phyloP scores from a whole-genome alignment of 352 stramenopile genomes.

The Phytophthora nicotianae region DNA sequence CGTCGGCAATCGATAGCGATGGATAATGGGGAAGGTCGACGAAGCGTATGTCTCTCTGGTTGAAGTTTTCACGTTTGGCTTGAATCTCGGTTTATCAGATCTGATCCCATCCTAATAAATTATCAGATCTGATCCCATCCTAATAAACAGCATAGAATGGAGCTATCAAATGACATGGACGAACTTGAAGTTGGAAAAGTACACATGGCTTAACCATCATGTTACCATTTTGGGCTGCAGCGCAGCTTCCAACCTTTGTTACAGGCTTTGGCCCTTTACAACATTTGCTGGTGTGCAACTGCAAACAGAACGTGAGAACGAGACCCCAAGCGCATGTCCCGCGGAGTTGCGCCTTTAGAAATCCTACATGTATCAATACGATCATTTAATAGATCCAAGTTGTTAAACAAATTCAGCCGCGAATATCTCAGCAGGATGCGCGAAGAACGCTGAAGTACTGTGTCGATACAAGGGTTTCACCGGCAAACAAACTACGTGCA shows the following conservation, averaged over 20 bases:
- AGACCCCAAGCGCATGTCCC: not conserved
- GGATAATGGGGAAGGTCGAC: not conserved
- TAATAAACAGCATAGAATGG: not conserved
- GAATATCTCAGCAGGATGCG: constrained; percentile 1
- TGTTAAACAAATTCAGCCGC: constrained; percentile 11
- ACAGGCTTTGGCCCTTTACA: no score
- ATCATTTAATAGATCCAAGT: no score
- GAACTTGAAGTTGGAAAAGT: not conserved
- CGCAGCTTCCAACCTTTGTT: not conserved
- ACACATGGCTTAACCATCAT: not conserved
- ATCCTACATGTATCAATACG: no score
- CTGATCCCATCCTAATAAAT: not conserved
- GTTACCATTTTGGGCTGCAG: no score
- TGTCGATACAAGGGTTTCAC: not conserved
- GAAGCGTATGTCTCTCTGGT: constrained; percentile 1
- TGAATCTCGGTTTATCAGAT: constrained; percentile 15
- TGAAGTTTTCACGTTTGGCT: constrained; percentile 4
- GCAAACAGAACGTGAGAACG: not conserved
- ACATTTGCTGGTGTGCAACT: no score
- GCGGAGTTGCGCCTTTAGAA: no score
- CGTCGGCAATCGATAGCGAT: constrained; percentile 4
- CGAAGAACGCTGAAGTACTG: not conserved
- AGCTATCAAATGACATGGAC: not conserved
- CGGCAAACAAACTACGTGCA: constrained; percentile 5
- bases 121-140: constrained; percentile 4